phyloP scores from a whole-genome alignment of 768 basidiomycete genomes.

The Kwoniella shandongensis region DNA sequence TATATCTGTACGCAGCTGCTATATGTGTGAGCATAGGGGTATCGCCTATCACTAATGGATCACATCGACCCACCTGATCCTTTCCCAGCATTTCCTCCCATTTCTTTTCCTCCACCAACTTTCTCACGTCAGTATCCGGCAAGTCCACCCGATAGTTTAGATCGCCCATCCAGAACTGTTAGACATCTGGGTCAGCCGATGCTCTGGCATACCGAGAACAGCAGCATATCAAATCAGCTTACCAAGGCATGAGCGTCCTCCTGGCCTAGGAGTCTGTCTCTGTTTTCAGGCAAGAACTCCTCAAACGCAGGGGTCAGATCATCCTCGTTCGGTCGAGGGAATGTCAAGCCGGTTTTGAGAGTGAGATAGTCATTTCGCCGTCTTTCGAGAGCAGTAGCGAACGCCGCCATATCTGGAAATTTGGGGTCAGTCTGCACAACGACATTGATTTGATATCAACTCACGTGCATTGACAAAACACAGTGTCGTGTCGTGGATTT shows the following conservation, averaged over 20 bases:
- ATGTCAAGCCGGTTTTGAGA: constrained; percentile 25
- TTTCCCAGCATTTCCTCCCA: constrained; percentile 39
- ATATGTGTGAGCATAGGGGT: neutral
- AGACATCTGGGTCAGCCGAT: neutral
- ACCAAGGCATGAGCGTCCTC: constrained; percentile 36
- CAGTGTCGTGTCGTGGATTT: constrained; percentile 38
- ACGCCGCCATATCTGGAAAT: constrained; percentile 41
- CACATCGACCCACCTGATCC: constrained; percentile 41
- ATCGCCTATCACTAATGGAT: neutral
- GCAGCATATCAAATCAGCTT: neutral
- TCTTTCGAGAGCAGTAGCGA: constrained; percentile 40
- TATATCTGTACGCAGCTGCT: constrained; percentile 35
- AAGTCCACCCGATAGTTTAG: constrained; percentile 49
- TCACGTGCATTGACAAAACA: constrained; percentile 47
- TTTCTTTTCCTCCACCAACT: constrained; percentile 28
- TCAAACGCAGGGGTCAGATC: constrained; percentile 29
- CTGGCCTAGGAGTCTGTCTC: constrained; percentile 16
- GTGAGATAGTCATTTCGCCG: constrained; percentile 35
- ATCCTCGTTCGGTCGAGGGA: constrained; percentile 22
- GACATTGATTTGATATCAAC: constrained; percentile 12
- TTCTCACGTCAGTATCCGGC: constrained; percentile 29
- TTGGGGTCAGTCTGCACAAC: constrained; percentile 2
- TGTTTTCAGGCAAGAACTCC: constrained; percentile 32
- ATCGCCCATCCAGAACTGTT: constrained; percentile 50
- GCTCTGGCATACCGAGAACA: neutral